Evolutionary conservation across 1,139 yeast genomes (phyloP).

Genomic region (Blastobotrys ciferrii): DNA sequence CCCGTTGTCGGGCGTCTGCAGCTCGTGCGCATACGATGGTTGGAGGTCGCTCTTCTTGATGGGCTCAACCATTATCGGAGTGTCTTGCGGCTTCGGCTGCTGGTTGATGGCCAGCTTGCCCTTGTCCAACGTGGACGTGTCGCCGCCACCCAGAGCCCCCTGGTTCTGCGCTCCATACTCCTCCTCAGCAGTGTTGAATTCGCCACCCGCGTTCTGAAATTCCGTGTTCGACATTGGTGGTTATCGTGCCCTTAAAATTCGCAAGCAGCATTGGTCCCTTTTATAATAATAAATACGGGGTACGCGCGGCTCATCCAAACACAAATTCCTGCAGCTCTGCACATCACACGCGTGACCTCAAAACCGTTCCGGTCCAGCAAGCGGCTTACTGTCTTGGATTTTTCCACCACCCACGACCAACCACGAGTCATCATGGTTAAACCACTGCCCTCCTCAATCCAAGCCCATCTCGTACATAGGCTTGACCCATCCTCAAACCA

Average conservation of each 20-base stretch:
- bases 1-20: constrained; percentile 38
- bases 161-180: constrained; percentile 19
- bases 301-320: not conserved
- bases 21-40: constrained; percentile 39
- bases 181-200: constrained; percentile 11
- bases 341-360: not conserved
- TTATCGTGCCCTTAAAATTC: not conserved
- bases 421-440: no score
- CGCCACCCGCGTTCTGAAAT: constrained; percentile 1
- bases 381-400: not conserved
- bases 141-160: constrained; percentile 4
- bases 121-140: not conserved
- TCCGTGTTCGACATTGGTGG: not conserved
- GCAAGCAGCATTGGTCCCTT: not conserved
- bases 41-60: constrained; percentile 37
- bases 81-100: constrained; percentile 12
- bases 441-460: no score
- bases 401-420: no score
- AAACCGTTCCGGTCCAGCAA: not conserved
- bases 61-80: constrained; percentile 35
- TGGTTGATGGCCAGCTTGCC: not conserved
- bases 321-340: not conserved
- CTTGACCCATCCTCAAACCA: no score
- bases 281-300: not conserved
- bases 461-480: no score